Percentiles rank a stretch among this genome's conserved stretches.
Evolutionary conservation across 2,329 filamentous ascomycete genomes (phyloP).

Genomic region (Aspergillus carbonarius): DNA sequence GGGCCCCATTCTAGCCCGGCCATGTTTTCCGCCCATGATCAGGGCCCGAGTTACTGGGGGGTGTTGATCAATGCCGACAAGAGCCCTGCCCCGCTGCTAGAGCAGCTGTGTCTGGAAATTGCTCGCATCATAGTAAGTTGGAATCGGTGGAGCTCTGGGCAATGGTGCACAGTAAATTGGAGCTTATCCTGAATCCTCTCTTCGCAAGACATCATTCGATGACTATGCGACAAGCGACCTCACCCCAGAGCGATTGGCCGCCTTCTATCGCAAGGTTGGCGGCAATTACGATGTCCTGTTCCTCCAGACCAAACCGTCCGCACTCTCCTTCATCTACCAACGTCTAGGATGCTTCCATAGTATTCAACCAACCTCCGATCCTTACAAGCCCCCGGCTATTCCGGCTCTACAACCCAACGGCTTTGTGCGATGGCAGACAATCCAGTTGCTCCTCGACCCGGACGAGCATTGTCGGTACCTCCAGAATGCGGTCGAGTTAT

Average conservation of each 20-base stretch:
- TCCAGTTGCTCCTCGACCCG: conserved; percentile 83
- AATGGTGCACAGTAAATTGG: neutral
- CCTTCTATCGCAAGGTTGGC: conserved; percentile 73
- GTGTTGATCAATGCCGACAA: conserved; percentile 66
- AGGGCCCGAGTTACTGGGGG: conserved; percentile 53
- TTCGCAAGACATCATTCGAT: conserved; percentile 26
- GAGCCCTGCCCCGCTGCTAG: conserved; percentile 64
- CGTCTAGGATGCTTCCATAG: conserved; percentile 87
- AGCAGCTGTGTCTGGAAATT: conserved; percentile 67
- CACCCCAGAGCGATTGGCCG: conserved; percentile 69
- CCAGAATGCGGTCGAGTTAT: conserved; percentile 74
- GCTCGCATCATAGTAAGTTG: conserved; percentile 67
- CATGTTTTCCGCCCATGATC: conserved; percentile 32
- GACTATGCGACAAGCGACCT: conserved; percentile 36
- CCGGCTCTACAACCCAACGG: conserved; percentile 80
- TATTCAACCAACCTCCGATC: conserved; percentile 68
- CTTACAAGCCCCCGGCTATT: conserved; percentile 72
- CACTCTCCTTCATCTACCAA: conserved; percentile 89
- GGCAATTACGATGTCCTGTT: conserved; percentile 80
- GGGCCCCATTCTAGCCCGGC: conserved; percentile 18
- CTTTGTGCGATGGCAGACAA: conserved; percentile 90
- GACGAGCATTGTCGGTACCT: conserved; percentile 84
- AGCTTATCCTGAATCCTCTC: conserved; percentile 11
- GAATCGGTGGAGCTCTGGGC: neutral
- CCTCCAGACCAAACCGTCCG: conserved; percentile 67